Evolutionary conservation across 805 yeast genomes (phyloP).

Genomic region (Wickerhamia fluorescens): DNA sequence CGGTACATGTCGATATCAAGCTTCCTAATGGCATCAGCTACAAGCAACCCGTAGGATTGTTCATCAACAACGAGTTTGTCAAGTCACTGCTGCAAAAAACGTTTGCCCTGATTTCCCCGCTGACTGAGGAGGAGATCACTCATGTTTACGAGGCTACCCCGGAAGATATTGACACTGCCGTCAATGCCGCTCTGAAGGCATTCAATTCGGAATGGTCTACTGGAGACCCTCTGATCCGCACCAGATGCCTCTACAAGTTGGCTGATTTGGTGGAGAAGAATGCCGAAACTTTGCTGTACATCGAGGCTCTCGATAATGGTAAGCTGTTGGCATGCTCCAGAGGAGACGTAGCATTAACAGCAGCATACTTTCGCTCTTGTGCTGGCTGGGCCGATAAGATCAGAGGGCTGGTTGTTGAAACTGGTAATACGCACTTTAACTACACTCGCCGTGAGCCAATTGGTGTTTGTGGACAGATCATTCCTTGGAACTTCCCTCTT

Average conservation of each 20-base stretch:
- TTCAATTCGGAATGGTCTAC: slow-evolving; percentile 64
- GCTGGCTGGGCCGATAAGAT: slow-evolving; percentile 92
- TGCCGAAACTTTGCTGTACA: slow-evolving; percentile 63
- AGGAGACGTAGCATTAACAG: slow-evolving; percentile 69
- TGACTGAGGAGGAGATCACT: slow-evolving; percentile 64
- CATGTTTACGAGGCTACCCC: slow-evolving; percentile 68
- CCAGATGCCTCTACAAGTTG: slow-evolving; percentile 54
- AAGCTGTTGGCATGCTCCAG: slow-evolving; percentile 64
- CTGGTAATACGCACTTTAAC: slow-evolving; percentile 66
- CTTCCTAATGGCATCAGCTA: slow-evolving; percentile 69
- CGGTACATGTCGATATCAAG: slow-evolving; percentile 39
- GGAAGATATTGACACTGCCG: slow-evolving; percentile 80
- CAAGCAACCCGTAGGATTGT: slow-evolving; percentile 81
- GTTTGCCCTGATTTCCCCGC: slow-evolving; percentile 58
- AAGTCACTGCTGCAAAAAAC: slow-evolving; percentile 48
- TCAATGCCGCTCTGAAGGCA: slow-evolving; percentile 76
- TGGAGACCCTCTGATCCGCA: slow-evolving; percentile 63
- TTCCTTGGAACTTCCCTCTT: slow-evolving; percentile 96
- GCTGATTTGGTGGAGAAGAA: slow-evolving; percentile 74
- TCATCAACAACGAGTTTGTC: slow-evolving; percentile 80
- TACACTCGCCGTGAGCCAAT: slow-evolving; percentile 84
- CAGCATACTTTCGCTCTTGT: slow-evolving; percentile 68
- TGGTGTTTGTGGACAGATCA: slow-evolving; percentile 93
- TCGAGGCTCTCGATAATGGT: slow-evolving; percentile 88
- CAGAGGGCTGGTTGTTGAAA: slow-evolving; percentile 67